phyloP scores from a whole-genome alignment of 495 filamentous ascomycete genomes.

The Talaromyces adpressus region DNA sequence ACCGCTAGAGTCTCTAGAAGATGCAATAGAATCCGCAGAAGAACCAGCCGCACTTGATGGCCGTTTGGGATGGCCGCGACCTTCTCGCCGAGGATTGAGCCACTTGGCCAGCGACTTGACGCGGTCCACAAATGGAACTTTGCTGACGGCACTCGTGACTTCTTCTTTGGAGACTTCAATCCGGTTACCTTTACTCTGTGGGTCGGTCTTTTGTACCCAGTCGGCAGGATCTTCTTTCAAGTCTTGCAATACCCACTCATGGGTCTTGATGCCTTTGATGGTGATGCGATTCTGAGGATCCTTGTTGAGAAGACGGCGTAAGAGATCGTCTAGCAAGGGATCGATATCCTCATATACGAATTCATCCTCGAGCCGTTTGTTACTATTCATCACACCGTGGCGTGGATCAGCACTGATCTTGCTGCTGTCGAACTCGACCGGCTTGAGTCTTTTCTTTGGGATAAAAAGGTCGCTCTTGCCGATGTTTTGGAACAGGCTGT shows the following conservation, averaged over 20 bases:
- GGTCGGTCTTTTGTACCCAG: slow-evolving; percentile 95
- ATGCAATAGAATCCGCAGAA: slow-evolving; percentile 24
- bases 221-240: slow-evolving; percentile 57
- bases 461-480: slow-evolving; percentile 87
- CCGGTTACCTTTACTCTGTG: slow-evolving; percentile 75
- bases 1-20: slow-evolving; percentile 22
- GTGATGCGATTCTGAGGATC: slow-evolving; percentile 83
- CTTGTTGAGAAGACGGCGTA: slow-evolving; percentile 77
- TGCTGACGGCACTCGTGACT: slow-evolving; percentile 82
- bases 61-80: slow-evolving; percentile 42
- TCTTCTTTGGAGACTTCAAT: slow-evolving; percentile 91
- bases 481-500: slow-evolving; percentile 81
- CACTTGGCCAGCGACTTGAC: slow-evolving; percentile 49
- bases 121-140: slow-evolving; percentile 77
- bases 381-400: slow-evolving; percentile 25
- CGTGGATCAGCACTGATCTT: slow-evolving; percentile 27
- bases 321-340: slow-evolving; percentile 70
- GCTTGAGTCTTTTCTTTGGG: slow-evolving; percentile 68
- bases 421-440: slow-evolving; percentile 55
- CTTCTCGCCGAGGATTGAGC: slow-evolving; percentile 51
- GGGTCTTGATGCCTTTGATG: slow-evolving; percentile 87
- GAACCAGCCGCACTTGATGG: slow-evolving; percentile 24
- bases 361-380: slow-evolving; percentile 57
- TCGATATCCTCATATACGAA: slow-evolving; percentile 82
- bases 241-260: slow-evolving; percentile 87